A percentile compares a stretch with the other conserved stretches of the same genome.
Evolutionary conservation across 306 rosid genomes (phyloP).

Genomic region (Alnus glutinosa): DNA sequence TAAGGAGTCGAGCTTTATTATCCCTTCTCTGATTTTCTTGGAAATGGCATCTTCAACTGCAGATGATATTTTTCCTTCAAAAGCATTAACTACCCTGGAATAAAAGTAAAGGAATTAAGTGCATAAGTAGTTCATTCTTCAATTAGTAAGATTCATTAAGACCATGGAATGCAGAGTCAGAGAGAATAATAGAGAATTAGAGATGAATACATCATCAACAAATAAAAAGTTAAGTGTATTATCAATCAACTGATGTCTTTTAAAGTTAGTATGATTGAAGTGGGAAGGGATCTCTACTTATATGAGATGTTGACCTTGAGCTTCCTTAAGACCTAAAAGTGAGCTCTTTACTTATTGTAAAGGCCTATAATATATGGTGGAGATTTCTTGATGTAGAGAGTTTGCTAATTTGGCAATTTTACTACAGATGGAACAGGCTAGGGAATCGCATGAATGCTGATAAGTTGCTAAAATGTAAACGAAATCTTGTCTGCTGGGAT

Average conservation of each 20-base stretch:
- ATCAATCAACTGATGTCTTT: constrained; percentile 10
- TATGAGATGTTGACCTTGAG: background rate
- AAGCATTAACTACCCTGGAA: constrained; percentile 66
- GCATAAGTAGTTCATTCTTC: constrained; percentile 13
- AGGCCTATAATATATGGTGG: background rate
- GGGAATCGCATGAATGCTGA: background rate
- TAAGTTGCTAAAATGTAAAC: background rate
- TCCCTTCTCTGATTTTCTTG: constrained; percentile 60
- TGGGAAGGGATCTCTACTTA: constrained; percentile 10
- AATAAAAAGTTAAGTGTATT: constrained; percentile 8
- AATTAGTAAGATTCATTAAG: background rate
- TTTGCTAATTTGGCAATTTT: background rate
- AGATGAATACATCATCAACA: background rate
- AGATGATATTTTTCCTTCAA: constrained; percentile 58
- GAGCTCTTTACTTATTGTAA: background rate
- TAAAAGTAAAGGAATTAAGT: constrained; percentile 22
- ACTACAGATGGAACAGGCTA: background rate
- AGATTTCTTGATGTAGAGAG: background rate
- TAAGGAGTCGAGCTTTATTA: constrained; percentile 49
- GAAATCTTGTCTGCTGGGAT: background rate
- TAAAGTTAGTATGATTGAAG: background rate
- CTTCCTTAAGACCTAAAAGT: background rate
- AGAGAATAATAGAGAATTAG: background rate
- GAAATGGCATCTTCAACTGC: constrained; percentile 66
- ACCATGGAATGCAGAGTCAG: background rate